Conservation (phyloP, 257 asterid species). For the Cruciata laevipes region DNA sequence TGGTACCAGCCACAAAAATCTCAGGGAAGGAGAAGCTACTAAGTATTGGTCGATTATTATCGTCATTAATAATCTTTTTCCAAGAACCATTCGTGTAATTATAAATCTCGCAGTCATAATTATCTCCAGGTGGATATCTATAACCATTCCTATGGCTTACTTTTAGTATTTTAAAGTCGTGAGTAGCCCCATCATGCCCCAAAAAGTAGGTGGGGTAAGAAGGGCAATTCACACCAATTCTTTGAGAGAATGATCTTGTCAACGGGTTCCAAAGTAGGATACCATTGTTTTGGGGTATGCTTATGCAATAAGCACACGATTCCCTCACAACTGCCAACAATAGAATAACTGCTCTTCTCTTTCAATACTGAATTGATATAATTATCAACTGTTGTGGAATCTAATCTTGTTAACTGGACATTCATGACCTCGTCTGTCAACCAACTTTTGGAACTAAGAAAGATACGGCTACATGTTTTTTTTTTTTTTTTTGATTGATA, state of each 20-base stretch:
- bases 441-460: no score
- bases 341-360: background rate
- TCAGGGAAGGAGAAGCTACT: no score
- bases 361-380: background rate
- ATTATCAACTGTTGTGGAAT: no score
- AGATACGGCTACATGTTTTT: background rate
- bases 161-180: background rate
- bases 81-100: background rate
- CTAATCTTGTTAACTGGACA: no score
- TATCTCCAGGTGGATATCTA: no score
- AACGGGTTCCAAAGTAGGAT: background rate
- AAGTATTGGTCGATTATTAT: background rate
- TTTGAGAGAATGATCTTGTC: background rate
- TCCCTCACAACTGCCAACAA: background rate
- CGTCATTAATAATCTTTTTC: background rate
- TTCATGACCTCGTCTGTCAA: no score
- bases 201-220: no score
- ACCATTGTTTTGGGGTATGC: background rate
- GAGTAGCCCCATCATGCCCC: background rate
- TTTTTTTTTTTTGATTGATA: no score
- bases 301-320: background rate
- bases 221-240: no score
- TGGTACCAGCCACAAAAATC: background rate
- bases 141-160: no score
- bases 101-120: background rate